Percentiles rank a stretch among this genome's conserved stretches.
These are phyloP conservation scores for Phylloporus arenicola DNA, from an alignment of 768 basidiomycete genomes.

Conservation along the genomic window DNA sequence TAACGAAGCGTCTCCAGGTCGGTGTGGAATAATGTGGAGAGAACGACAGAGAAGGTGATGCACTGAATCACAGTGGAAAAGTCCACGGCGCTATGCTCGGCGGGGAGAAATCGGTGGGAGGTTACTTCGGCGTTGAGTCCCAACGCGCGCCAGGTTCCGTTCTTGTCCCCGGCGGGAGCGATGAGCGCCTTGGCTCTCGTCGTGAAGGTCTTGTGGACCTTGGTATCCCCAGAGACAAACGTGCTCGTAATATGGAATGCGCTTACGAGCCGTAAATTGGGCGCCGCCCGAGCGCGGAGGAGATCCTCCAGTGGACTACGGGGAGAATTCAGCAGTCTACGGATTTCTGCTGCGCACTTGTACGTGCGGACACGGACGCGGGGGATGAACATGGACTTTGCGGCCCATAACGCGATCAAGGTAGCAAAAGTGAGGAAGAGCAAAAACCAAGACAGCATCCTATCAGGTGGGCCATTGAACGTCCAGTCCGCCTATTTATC, in stretches of 20 bases:
- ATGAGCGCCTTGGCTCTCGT: constrained; percentile 20
- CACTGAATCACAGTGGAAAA: constrained; percentile 41
- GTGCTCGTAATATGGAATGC: constrained; percentile 40
- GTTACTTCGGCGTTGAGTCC: constrained; percentile 11
- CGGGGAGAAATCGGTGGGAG: constrained; percentile 11
- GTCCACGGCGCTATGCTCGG: neutral
- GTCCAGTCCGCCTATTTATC: neutral
- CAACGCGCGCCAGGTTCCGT: constrained; percentile 12
- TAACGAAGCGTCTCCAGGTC: constrained; percentile 26
- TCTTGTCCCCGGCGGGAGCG: constrained; percentile 1
- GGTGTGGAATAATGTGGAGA: constrained; percentile 37
- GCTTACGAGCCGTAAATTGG: constrained; percentile 21
- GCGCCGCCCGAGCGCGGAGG: constrained; percentile 16
- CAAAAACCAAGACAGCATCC: neutral
- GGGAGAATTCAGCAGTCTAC: constrained; percentile 13
- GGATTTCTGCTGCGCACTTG: constrained; percentile 2
- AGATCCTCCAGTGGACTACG: constrained; percentile 7
- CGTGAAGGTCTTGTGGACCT: constrained; percentile 27
- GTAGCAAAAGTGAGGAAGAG: neutral
- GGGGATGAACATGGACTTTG: neutral
- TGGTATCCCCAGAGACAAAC: constrained; percentile 40
- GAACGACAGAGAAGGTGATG: constrained; percentile 38
- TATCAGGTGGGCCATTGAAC: neutral
- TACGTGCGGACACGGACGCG: constrained; percentile 7
- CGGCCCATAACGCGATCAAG: neutral